phyloP scores from a whole-genome alignment of 2,329 filamentous ascomycete species.

The Ceratocystis cubensis region DNA sequence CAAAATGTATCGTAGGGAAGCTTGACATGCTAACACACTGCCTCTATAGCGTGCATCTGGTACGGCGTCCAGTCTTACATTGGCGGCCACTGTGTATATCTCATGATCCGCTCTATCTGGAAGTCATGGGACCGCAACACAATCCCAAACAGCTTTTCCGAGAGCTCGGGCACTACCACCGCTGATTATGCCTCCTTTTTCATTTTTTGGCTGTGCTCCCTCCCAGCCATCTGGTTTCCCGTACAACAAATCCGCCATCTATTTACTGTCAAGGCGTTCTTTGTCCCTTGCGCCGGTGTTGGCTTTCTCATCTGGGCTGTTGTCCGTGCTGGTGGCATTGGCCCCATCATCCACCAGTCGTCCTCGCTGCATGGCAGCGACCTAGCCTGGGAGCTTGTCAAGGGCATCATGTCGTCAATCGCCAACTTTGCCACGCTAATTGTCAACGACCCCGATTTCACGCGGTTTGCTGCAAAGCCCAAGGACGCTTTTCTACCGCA shows the following conservation, averaged over 20 bases:
- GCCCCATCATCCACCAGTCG: constrained; percentile 64
- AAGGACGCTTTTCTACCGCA: constrained; percentile 70
- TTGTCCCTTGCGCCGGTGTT: constrained; percentile 72
- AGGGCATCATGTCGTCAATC: constrained; percentile 77
- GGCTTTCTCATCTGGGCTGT: constrained; percentile 82
- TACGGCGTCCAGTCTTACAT: constrained; percentile 80
- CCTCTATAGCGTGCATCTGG: constrained; percentile 57
- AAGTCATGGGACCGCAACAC: constrained; percentile 46
- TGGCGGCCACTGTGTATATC: constrained; percentile 68
- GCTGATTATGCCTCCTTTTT: constrained; percentile 71
- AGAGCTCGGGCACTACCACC: constrained; percentile 56
- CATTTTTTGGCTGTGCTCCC: constrained; percentile 68
- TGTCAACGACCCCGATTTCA: constrained; percentile 70
- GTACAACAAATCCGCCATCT: constrained; percentile 80
- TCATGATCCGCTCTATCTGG: constrained; percentile 86
- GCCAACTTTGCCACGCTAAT: constrained; percentile 87
- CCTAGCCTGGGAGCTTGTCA: constrained; percentile 70
- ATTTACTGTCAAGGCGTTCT: constrained; percentile 78
- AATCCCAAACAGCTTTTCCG: constrained; percentile 55
- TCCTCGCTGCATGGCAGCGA: constrained; percentile 50
- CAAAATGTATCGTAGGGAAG: constrained; percentile 8
- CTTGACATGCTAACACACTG: not conserved
- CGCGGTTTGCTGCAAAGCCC: constrained; percentile 68
- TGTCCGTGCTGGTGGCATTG: constrained; percentile 66
- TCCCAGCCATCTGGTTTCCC: constrained; percentile 80